Evolutionary conservation across 352 stramenopile species (phyloP), one percentile per base, ranked within the genome.

Genomic region (Phytophthora pisi): DNA sequence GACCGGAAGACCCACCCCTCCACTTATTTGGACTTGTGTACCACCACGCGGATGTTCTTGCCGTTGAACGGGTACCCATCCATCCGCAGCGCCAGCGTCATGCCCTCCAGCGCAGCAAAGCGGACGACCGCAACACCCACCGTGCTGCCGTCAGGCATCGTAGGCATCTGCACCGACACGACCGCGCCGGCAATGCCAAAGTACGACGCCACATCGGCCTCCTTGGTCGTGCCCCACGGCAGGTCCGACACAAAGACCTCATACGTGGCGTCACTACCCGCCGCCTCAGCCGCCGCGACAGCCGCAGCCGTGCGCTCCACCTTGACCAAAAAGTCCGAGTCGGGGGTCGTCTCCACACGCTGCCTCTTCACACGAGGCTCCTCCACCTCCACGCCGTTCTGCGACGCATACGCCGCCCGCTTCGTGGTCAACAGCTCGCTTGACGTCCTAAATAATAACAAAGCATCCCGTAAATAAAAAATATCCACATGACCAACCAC

Each of bases 171-270:
- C 42, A 89, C 79, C 1, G 74, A 86, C 66, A 77, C 57, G 11
- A 91, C 75, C 10, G 60, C 34, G 20, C 83, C 79, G 30, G 76
- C 79, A 24, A 85, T 78, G 30, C 81, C 72, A 72, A 91, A 91
- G 55, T 90, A 91, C 65, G 79, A 81, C 51, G 78, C 74, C 36
- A 91, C 79, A 34, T 90, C 78, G 38, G 40, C 55, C 56, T 88
- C 68, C 23, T 73, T 78, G 20, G 62, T 75, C 9, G 74, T 73
- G 1, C 76, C 76, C 79, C 79, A 90, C 38, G 81, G 79, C 67
- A 92, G 58, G 16, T 90, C 81, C n/a, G 83, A 85, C 49, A 92
- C 81, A 61, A 81, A 86, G 13, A 89, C 80, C 36, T 92, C 79
- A 40, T 79, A 77, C 1, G 66, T 55, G 1, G 62, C 68, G 18